These are phyloP conservation scores for Staphylotrichum longicolle DNA, from an alignment of 495 filamentous ascomycete genomes.

Conservation along the genomic window DNA sequence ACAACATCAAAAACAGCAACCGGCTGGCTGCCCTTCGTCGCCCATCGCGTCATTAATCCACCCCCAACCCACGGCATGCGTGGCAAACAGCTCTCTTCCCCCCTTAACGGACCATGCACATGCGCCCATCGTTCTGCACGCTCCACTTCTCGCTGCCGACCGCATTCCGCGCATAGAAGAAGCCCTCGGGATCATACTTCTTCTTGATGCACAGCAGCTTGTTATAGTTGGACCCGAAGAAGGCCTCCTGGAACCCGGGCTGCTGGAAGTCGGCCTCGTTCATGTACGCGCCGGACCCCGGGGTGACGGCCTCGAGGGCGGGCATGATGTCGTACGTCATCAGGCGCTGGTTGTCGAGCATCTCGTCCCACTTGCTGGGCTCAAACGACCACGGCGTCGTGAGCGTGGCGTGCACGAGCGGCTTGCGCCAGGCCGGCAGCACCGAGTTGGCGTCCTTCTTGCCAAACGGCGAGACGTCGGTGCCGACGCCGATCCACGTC, in stretches of 20 bases:
- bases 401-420: slow-evolving; percentile 29
- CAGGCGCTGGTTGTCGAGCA: slow-evolving; percentile 28
- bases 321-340: slow-evolving; percentile 39
- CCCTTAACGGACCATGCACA: slow-evolving; percentile 26
- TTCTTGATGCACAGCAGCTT: slow-evolving; percentile 48
- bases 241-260: slow-evolving; percentile 49
- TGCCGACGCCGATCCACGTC: slow-evolving; percentile 39
- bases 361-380: slow-evolving; percentile 25
- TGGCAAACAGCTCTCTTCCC: no score
- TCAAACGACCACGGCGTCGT: slow-evolving; percentile 31
- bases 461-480: slow-evolving; percentile 32
- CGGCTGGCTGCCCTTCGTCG: no score
- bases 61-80: no score
- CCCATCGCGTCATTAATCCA: no score
- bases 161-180: slow-evolving; percentile 52
- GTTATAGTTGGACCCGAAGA: slow-evolving; percentile 52
- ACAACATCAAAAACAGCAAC: no score
- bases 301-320: slow-evolving; percentile 36
- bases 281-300: slow-evolving; percentile 44
- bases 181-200: slow-evolving; percentile 49
- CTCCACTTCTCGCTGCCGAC: slow-evolving; percentile 45
- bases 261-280: slow-evolving; percentile 52
- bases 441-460: slow-evolving; percentile 47
- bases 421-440: slow-evolving; percentile 45
- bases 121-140: slow-evolving; percentile 25